A percentile compares a stretch with the other conserved stretches of the same genome.
These are phyloP conservation scores for Choricystis sp. DNA, from an alignment of 139 green algal species.

Conservation along the genomic window DNA sequence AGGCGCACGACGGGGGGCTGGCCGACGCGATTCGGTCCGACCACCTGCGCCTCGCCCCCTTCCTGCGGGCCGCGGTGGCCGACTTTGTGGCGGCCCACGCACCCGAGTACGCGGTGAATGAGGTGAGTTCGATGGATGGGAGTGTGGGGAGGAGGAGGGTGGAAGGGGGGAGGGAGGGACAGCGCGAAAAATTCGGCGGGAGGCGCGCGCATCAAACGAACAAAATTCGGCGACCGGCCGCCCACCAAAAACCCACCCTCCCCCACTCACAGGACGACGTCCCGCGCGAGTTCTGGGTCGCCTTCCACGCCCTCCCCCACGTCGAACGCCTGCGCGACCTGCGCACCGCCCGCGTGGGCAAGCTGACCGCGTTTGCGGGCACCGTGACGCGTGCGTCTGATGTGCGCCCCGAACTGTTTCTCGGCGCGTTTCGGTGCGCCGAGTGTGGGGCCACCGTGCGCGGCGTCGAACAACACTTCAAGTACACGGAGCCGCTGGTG, in stretches of 20 bases:
- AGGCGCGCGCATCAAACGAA: neutral
- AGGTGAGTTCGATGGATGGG: too few relatives aligned
- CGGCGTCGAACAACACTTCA: slow-evolving; percentile 94
- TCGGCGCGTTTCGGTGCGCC: slow-evolving; percentile 78
- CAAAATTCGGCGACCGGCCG: neutral
- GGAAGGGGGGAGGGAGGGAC: neutral
- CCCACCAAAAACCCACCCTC: neutral
- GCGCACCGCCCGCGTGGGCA: slow-evolving; percentile 24
- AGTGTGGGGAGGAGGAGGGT: neutral
- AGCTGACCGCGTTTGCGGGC: slow-evolving; percentile 45
- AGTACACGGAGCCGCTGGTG: slow-evolving; percentile 79
- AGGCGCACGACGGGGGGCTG: neutral
- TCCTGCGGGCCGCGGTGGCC: neutral
- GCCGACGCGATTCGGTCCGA: neutral
- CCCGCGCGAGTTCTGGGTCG: neutral
- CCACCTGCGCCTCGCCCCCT: neutral
- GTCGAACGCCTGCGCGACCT: slow-evolving; percentile 21
- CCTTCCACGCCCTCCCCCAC: neutral
- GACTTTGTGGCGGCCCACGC: neutral
- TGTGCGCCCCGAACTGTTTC: slow-evolving; percentile 85
- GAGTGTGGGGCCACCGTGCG: slow-evolving; percentile 37
- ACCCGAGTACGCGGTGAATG: neutral
- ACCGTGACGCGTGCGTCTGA: slow-evolving; percentile 91
- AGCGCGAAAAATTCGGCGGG: neutral
- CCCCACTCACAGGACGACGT: neutral